Base-by-base conservation (phyloP, 2,329 filamentous ascomycete species). In the Aspergillus latus region DNA sequence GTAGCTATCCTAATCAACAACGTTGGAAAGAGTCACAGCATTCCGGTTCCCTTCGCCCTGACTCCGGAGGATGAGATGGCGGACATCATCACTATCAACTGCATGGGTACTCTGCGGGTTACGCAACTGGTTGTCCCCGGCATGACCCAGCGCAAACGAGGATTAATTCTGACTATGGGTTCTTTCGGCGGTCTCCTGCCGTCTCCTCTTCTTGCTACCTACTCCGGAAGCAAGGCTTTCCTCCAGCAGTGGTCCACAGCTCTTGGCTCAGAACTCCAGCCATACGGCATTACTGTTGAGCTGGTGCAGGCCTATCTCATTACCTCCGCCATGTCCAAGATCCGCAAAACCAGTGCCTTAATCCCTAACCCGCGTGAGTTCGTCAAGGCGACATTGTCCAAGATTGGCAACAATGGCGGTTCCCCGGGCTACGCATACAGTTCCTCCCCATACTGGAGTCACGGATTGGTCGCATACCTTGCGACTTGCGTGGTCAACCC, bases 191-290 rank as follows among this genome's bases (percentile, higher is more conserved):
- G 94, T 64, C 88, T 95, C 76, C 85, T 94, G 59, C 94, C 94
- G 7, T 96, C 91, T 0, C 92, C 95, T 5, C 86, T 94, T 53
- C 84, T 99, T 44, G 94, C 94, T 10, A 97, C 94, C 2, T 99
- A 99, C 82, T 95, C 90, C 44, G 94, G 94, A 63, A 94, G 89
- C 84, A 99, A 99, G 79, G 93, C 94, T 1, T 99, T 99, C 83
- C 82, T 99, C 49, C 93, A 97, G 77, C 88, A 96, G 70, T 99
- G 94, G 94, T 96, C 89, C 64, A 88, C 86, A 5, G 87, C 94
- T 9, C 83, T 99, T 11, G 89, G 88, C 1, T 84, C 88, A 11
- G 94, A 99, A 76, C 83, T 99, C 30, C 85, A 88, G 61, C 84
- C 87, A 1, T 82, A 89, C 66, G 89, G 90, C 56, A 86, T 99